Evolutionary conservation across 2,329 filamentous ascomycete species (phyloP).

Genomic region (Dactylellina drechsleri): DNA sequence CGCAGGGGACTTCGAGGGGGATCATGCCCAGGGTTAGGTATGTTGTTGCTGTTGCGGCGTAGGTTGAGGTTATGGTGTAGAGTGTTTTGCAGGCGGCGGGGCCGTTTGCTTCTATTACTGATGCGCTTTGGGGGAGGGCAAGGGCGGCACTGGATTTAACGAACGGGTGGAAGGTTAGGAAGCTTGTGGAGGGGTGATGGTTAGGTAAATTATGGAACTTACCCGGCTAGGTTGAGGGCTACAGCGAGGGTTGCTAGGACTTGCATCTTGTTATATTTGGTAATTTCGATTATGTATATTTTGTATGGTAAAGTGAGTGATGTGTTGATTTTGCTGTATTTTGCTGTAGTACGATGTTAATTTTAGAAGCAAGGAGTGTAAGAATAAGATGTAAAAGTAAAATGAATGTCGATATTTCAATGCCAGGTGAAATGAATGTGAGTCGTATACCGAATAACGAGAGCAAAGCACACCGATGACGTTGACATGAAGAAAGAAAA

Average conservation of each 20-base stretch:
- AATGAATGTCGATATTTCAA: not conserved
- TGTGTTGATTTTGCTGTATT: not conserved
- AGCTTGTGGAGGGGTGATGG: not conserved
- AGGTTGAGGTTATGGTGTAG: conserved; percentile 30
- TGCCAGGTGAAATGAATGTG: not conserved
- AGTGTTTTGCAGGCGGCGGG: conserved; percentile 20
- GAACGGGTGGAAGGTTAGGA: no score
- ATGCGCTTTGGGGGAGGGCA: conserved; percentile 6
- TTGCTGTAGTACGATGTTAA: no score
- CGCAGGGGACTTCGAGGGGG: conserved; percentile 31
- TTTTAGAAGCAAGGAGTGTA: not conserved
- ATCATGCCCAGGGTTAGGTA: conserved; percentile 18
- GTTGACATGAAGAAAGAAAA: not conserved
- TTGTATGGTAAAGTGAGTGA: not conserved
- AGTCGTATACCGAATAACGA: not conserved
- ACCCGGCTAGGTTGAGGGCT: conserved; percentile 33
- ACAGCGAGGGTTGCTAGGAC: conserved; percentile 23
- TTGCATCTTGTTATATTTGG: conserved; percentile 26
- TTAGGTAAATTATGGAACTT: not conserved
- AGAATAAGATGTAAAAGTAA: conserved; percentile 1
- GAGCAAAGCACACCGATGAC: not conserved
- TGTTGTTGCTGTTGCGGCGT: conserved; percentile 18
- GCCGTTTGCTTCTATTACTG: not conserved
- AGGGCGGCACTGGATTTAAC: conserved; percentile 12
- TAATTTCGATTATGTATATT: not conserved